phyloP scores from a whole-genome alignment of 805 yeast species.

The Monosporozyma yasuniensis region DNA sequence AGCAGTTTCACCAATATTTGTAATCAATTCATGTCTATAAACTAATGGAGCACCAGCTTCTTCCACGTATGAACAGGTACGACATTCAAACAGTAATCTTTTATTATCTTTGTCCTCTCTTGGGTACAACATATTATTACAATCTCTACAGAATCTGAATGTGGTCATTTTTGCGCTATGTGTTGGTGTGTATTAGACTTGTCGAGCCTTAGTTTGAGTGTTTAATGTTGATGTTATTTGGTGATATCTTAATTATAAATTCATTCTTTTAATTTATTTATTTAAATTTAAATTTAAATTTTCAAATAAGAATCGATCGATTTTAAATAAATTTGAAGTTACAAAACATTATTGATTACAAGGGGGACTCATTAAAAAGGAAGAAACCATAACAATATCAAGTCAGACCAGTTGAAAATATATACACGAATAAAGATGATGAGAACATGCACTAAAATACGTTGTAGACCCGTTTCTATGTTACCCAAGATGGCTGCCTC shows the following conservation, averaged over 20 bases:
- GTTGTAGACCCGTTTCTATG: neutral
- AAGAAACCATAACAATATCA: neutral
- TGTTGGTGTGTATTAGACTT: neutral
- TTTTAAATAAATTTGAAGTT: neutral
- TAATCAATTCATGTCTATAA: slow-evolving; percentile 83
- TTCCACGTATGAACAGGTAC: slow-evolving; percentile 91
- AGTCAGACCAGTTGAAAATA: neutral
- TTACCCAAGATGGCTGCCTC: neutral
- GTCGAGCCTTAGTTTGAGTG: no score
- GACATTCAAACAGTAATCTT: slow-evolving; percentile 76
- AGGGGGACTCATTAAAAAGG: neutral
- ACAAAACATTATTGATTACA: neutral
- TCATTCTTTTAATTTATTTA: neutral
- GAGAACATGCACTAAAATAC: neutral
- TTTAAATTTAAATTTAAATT: neutral
- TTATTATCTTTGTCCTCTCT: slow-evolving; percentile 77
- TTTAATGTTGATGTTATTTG: neutral
- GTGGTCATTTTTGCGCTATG: slow-evolving; percentile 54
- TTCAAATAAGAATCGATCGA: neutral
- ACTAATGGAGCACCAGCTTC: slow-evolving; percentile 82
- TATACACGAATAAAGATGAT: neutral
- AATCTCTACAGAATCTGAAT: slow-evolving; percentile 90
- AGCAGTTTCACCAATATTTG: slow-evolving; percentile 89
- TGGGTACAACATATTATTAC: slow-evolving; percentile 96
- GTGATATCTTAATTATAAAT: neutral